Conservation (phyloP, 176 grass and related monocot genomes). For the Rhynchospora tenuis region DNA sequence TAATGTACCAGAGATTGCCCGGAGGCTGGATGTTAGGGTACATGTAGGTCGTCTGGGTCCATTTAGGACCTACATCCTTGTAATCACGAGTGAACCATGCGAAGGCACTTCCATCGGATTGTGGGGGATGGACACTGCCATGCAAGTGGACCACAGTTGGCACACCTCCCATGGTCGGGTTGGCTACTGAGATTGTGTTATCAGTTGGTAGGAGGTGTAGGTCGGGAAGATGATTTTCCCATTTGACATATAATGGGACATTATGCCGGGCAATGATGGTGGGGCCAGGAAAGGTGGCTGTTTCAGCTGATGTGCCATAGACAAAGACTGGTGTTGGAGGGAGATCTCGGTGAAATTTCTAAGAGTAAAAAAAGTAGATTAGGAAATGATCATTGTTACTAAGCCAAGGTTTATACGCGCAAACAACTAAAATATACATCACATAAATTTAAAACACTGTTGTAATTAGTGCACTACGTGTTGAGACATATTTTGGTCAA, state of each 20-base stretch:
- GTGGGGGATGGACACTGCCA: not conserved
- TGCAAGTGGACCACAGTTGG: not conserved
- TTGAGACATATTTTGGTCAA: not conserved
- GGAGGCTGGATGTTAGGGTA: conserved; percentile 6
- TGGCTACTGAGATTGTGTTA: not conserved
- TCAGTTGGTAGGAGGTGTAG: not conserved
- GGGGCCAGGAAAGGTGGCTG: not conserved
- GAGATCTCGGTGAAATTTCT: not conserved
- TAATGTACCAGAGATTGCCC: not conserved
- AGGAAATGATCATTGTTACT: not conserved
- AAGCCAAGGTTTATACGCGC: no score
- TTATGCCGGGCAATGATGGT: not conserved
- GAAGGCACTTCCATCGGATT: not conserved
- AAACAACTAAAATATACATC: no score
- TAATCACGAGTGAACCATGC: conserved; percentile 5
- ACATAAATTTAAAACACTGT: not conserved
- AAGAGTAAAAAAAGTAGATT: no score
- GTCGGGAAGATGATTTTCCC: not conserved
- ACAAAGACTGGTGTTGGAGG: not conserved
- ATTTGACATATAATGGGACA: not conserved
- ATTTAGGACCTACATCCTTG: not conserved
- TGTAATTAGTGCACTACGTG: not conserved
- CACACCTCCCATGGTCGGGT: not conserved
- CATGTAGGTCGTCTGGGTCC: not conserved
- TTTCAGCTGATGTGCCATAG: not conserved